These are phyloP conservation scores for Prunus mume DNA, from an alignment of 306 rosid species.

Conservation along the genomic window DNA sequence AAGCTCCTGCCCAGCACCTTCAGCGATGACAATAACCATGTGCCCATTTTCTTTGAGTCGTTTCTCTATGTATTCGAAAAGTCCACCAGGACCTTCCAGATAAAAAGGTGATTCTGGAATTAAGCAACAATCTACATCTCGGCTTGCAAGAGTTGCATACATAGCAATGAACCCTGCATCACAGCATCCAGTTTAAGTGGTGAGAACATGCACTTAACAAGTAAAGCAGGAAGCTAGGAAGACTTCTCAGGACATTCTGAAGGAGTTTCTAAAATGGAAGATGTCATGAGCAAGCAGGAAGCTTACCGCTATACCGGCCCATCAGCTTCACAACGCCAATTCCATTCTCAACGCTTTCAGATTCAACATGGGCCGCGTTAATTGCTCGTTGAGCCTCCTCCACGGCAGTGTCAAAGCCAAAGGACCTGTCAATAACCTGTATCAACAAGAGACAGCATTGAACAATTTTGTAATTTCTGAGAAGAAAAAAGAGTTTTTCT, in stretches of 20 bases:
- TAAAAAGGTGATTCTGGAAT: conserved; percentile 95
- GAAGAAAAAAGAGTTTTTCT: background rate
- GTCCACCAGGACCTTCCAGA: conserved; percentile 95
- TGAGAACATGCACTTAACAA: background rate
- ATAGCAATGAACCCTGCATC: conserved; percentile 85
- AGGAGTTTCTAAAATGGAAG: background rate
- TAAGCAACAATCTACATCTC: conserved; percentile 97
- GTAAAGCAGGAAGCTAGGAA: background rate
- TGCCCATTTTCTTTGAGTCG: conserved; percentile 82
- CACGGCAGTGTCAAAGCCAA: conserved; percentile 96
- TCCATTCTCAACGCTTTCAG: conserved; percentile 83
- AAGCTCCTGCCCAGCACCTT: conserved; percentile 98
- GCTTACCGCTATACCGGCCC: conserved; percentile 92
- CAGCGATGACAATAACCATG: conserved; percentile 95
- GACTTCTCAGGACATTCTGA: background rate
- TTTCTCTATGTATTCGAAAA: conserved; percentile 64
- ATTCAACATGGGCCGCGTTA: conserved; percentile 97
- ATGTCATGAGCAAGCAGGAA: conserved; percentile 14
- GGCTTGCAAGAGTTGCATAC: conserved; percentile 94
- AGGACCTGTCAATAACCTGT: conserved; percentile 86
- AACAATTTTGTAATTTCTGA: background rate
- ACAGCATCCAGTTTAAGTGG: conserved; percentile 13
- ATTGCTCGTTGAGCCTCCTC: conserved; percentile 99
- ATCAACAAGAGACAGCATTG: conserved; percentile 18
- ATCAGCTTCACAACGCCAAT: conserved; percentile 92